Conservation (phyloP, 768 basidiomycete genomes). For the Pholiota molesta region DNA sequence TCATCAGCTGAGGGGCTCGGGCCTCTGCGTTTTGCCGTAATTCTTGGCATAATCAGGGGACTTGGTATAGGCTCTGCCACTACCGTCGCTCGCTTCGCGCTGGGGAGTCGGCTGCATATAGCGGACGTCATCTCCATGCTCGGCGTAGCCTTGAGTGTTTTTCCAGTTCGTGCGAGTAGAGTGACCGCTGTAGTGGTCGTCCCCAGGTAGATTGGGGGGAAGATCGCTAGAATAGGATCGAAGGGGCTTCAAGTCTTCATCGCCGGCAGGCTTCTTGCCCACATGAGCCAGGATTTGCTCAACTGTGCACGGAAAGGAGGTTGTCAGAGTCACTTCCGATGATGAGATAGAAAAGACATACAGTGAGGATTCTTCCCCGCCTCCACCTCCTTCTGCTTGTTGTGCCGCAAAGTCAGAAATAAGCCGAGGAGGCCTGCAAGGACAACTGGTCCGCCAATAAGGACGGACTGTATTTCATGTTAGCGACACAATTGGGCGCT, state of each 20-base stretch:
- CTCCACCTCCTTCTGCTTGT: constrained; percentile 28
- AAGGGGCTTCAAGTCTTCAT: constrained; percentile 15
- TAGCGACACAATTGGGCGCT: neutral
- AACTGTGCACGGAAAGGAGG: constrained; percentile 20
- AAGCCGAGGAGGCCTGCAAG: constrained; percentile 30
- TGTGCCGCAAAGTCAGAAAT: constrained; percentile 30
- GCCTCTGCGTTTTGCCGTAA: constrained; percentile 31
- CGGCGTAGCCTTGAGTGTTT: constrained; percentile 20
- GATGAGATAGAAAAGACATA: constrained; percentile 14
- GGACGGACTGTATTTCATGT: constrained; percentile 24
- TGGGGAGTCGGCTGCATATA: constrained; percentile 35
- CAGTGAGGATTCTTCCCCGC: constrained; percentile 33
- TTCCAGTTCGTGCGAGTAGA: constrained; percentile 28
- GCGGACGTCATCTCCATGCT: constrained; percentile 17
- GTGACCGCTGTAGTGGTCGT: constrained; percentile 31
- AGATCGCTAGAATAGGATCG: constrained; percentile 16
- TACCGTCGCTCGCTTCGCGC: constrained; percentile 25
- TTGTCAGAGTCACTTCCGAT: neutral
- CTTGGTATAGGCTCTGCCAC: constrained; percentile 33
- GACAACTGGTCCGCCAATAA: constrained; percentile 32
- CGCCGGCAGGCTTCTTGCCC: constrained; percentile 17
- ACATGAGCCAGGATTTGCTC: constrained; percentile 35
- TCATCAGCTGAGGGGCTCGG: neutral
- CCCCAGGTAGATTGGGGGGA: constrained; percentile 19
- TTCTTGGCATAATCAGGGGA: constrained; percentile 36